Conservation (phyloP, 108 stramenopile genomes). For the Cyclotella sp. region DNA sequence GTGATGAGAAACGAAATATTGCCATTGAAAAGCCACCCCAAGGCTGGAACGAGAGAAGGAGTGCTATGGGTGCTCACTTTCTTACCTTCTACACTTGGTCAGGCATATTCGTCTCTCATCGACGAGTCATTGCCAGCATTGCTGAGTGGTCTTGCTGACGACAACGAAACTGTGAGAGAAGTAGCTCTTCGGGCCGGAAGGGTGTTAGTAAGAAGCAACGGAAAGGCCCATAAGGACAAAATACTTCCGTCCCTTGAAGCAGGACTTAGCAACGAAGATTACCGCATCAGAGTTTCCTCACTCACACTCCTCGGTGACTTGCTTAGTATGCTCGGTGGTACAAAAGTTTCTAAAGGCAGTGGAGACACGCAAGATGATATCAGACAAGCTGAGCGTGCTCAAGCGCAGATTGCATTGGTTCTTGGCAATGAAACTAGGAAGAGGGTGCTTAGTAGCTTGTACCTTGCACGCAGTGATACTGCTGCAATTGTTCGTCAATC, state of each 20-base stretch:
- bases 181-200: constrained; percentile 96
- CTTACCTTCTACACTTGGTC: constrained; percentile 91
- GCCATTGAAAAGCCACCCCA: constrained; percentile 86
- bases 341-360: constrained; percentile 83
- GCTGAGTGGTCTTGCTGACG: constrained; percentile 95
- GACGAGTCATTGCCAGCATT: constrained; percentile 92
- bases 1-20: constrained; percentile 91
- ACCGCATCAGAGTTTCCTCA: constrained; percentile 94
- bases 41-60: constrained; percentile 93
- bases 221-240: constrained; percentile 89
- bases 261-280: constrained; percentile 92
- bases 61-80: constrained; percentile 99
- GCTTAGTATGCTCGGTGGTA: constrained; percentile 94
- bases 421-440: constrained; percentile 85
- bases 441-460: constrained; percentile 90
- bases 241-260: constrained; percentile 92
- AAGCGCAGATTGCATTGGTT: constrained; percentile 88
- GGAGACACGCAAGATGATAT: constrained; percentile 92
- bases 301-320: constrained; percentile 96
- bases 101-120: constrained; percentile 86
- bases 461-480: constrained; percentile 93
- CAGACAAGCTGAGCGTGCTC: constrained; percentile 81
- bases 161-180: constrained; percentile 92
- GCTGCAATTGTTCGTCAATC: constrained; percentile 90
- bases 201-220: constrained; percentile 93